Conservation (phyloP, 2,329 filamentous ascomycete species). For the Didymella segeticola region DNA sequence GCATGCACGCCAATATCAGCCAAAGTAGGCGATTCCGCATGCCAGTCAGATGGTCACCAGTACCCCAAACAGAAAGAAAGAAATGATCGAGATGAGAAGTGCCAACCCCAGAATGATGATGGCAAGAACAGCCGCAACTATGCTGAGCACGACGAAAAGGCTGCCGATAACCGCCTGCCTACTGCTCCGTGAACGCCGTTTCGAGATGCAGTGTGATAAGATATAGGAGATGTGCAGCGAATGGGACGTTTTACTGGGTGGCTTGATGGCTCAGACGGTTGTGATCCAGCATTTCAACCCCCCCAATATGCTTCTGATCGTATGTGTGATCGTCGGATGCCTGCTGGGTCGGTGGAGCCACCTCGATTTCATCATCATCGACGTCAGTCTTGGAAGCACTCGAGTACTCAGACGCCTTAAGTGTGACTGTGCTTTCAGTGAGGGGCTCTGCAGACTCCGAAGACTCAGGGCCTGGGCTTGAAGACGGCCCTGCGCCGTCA, state of each 20-base stretch:
- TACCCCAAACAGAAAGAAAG: slow-evolving; percentile 2
- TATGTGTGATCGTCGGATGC: slow-evolving; percentile 28
- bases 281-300: slow-evolving; percentile 38
- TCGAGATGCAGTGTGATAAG: slow-evolving; percentile 4
- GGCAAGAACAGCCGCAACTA: background rate
- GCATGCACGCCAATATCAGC: background rate
- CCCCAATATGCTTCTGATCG: slow-evolving; percentile 45
- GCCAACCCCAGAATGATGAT: slow-evolving; percentile 8
- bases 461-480: background rate
- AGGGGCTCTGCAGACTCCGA: slow-evolving; percentile 8
- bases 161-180: slow-evolving; percentile 16
- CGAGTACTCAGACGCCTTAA: slow-evolving; percentile 28
- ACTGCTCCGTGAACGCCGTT: slow-evolving; percentile 23
- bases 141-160: slow-evolving; percentile 9
- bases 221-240: background rate
- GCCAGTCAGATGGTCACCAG: background rate
- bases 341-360: slow-evolving; percentile 32
- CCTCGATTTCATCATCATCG: slow-evolving; percentile 38
- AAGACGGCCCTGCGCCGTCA: slow-evolving; percentile 2
- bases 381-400: slow-evolving; percentile 15
- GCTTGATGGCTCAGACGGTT: slow-evolving; percentile 32
- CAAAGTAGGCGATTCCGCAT: background rate
- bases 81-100: slow-evolving; percentile 5
- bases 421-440: slow-evolving; percentile 36
- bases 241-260: slow-evolving; percentile 34